Evolutionary conservation across 306 rosid species (phyloP).

Genomic region (Prosopis cineraria): DNA sequence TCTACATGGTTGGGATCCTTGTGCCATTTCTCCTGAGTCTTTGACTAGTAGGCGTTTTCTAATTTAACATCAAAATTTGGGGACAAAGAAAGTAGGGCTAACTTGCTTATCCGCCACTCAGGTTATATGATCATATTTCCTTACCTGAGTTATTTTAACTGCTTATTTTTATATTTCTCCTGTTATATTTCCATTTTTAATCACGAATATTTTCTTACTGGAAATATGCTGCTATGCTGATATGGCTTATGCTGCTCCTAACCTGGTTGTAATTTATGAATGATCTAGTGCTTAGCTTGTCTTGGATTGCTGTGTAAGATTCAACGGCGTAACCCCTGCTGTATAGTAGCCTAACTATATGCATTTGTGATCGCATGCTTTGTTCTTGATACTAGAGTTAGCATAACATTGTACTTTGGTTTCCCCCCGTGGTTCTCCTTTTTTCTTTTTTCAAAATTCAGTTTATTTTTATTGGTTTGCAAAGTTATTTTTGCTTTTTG

Average conservation of each 20-base stretch:
- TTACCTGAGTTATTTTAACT: neutral
- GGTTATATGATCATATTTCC: neutral
- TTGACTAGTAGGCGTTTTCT: neutral
- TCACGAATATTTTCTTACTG: neutral
- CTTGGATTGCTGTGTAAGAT: neutral
- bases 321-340: too few relatives aligned
- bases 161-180: neutral
- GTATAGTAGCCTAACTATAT: constrained; percentile 4
- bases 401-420: neutral
- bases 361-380: neutral
- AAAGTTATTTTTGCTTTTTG: constrained; percentile 8
- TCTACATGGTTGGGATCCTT: neutral
- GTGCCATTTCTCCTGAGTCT: neutral
- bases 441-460: neutral
- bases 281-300: neutral
- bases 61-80: neutral
- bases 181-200: neutral
- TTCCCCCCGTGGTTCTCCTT: neutral
- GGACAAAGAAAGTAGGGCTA: neutral
- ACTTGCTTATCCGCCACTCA: neutral
- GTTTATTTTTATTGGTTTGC: constrained; percentile 10
- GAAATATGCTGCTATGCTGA: neutral
- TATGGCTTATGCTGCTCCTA: neutral
- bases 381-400: neutral
- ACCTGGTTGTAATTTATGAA: neutral